Base-by-base conservation (phyloP, 176 grass and related monocot species). In the Hyparrhenia diplandra region DNA sequence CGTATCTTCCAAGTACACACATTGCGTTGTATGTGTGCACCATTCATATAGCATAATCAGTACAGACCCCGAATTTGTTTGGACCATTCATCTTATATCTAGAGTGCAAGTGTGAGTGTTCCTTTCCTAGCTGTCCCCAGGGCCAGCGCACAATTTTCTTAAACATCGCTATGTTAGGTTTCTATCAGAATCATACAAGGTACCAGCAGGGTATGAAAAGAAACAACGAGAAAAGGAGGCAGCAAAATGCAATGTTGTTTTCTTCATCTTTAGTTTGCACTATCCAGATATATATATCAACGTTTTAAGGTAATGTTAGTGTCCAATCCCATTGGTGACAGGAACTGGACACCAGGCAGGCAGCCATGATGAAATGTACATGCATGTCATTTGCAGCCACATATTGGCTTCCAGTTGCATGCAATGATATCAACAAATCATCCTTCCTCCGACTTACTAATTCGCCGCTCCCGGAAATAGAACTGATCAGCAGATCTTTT, bases 141-240 rank as follows among this genome's bases (percentile, higher is more conserved):
- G 57, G 25, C 54, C 34, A 71, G 52, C 18, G 54, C 51, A 71
- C 64, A 76, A 37, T 89, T 85, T 76, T 71, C 71, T 88, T 78
- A 73, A 67, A 83, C 86, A 78, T 46, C 83, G 74, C 86, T 52
- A 66, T 36, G 82, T 81, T 43, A 85, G 71, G 87, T 81, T 81
- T 61, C 71, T 29, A 18, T 65, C 77, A 64, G 71, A 81, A 76
- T 73, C 82, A 81, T 76, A 71, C 18, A 51, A 64, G 42, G 42
- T 79, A 67, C 62, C 64, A 67, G 21, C 42, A 66, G 31, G 63
- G 63, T 42, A 28, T 64, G 41, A 51, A 64, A 85, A 75, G 39
- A 16, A 34, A 36, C n/a, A 16, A 67, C 13, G 18, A 13, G n/a
- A 69, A 74, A 29, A 20, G 8, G 20, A 63, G 39, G 23, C 3